These are phyloP conservation scores for Coemansia sp. DNA, from an alignment of 192 early-diverging fungal genomes.

Conservation along the genomic window DNA sequence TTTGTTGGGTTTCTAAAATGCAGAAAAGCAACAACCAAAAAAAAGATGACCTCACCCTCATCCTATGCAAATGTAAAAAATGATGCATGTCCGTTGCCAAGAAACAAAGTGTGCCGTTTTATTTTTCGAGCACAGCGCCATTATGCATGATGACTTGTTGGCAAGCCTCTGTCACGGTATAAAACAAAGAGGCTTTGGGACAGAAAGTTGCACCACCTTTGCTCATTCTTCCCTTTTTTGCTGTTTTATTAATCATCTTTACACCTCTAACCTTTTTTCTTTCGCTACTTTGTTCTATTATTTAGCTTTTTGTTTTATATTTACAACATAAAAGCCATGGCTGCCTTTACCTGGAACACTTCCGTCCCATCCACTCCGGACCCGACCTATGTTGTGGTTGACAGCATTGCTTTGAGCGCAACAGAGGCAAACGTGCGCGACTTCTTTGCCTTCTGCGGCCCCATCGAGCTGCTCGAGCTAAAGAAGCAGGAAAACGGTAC, in stretches of 20 bases:
- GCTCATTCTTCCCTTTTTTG: not conserved
- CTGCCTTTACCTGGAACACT: conserved; percentile 32
- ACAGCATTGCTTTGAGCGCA: conserved; percentile 27
- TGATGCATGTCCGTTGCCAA: too few relatives aligned
- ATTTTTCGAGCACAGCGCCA: too few relatives aligned
- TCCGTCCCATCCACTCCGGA: conserved; percentile 20
- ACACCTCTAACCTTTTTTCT: conserved; percentile 1
- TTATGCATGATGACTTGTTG: too few relatives aligned
- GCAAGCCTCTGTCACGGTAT: too few relatives aligned
- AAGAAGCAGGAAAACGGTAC: conserved; percentile 31
- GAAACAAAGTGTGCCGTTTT: too few relatives aligned
- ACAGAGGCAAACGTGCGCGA: conserved; percentile 28
- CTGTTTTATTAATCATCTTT: too few relatives aligned
- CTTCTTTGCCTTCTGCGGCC: conserved; percentile 43
- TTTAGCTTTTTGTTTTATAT: conserved; percentile 6
- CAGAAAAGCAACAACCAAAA: not conserved
- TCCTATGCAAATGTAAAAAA: too few relatives aligned
- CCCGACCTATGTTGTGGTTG: conserved; percentile 29
- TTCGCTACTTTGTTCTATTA: not conserved
- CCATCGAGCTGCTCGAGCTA: conserved; percentile 34
- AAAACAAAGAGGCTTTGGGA: too few relatives aligned
- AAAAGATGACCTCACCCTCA: not conserved
- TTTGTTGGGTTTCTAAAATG: not conserved
- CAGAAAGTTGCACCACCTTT: not conserved
- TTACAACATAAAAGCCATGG: conserved; percentile 20